Base-by-base conservation (phyloP, 2,329 filamentous ascomycete species). In the Mollisia scopiformis region DNA sequence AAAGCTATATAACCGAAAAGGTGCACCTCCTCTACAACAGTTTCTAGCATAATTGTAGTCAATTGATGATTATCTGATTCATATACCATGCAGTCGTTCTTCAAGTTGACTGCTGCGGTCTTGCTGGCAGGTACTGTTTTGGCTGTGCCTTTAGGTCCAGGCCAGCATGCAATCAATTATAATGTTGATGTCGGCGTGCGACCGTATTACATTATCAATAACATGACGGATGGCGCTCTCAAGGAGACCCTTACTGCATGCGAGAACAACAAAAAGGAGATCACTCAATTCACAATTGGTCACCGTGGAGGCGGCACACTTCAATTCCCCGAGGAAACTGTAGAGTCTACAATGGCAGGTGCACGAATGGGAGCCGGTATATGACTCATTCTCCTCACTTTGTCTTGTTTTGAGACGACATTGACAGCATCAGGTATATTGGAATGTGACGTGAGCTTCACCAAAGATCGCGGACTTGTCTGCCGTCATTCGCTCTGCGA, bases 401-500 rank as follows among this genome's bases (percentile, higher is more conserved):
- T n/a, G n/a, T n/a, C n/a, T n/a, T n/a, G n/a, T n/a, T n/a, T n/a
- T n/a, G n/a, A n/a, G n/a, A n/a, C n/a, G n/a, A n/a, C n/a, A n/a
- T n/a, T n/a, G n/a, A n/a, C n/a, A n/a, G n/a, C n/a, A n/a, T n/a
- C n/a, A n/a, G n/a, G n/a, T n/a, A 64, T 65, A 13, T 19, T 68
- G 1, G 66, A 68, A 55, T 68, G 66, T 19, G 66, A 68, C 50
- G 66, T 68, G 2, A 35, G 58, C 2, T 68, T 68, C 54, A 68
- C 66, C 8, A 55, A 59, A 49, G 66, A 68, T 51, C 57, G 54
- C n/a, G 53, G 58, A 14, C 62, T 68, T 35, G 66, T 66, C 11
- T 68, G 66, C 49, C 54, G 66, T 27, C 66, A 68, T 43, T 65
- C 62, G n/a, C 57, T 59, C 14, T 68, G 66, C 46, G 66, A 68